Base-by-base conservation (phyloP, 2,329 filamentous ascomycete species). In the Dactylonectria estremocensis region DNA sequence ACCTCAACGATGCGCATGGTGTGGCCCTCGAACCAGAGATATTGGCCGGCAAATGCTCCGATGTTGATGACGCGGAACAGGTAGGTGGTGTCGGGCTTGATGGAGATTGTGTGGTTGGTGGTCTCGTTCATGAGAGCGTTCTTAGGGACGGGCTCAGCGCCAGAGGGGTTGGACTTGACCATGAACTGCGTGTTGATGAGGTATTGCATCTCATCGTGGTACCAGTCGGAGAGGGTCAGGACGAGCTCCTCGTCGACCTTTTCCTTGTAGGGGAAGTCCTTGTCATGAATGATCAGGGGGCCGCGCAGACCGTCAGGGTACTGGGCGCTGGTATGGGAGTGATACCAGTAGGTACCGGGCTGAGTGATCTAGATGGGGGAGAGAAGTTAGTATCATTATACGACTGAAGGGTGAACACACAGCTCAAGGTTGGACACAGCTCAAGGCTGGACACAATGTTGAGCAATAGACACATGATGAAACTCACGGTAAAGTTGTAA, bases 311-410 rank as follows among this genome's bases (percentile, higher is more conserved):
- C 92, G 77, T 94, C 92, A 2, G 91, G 91, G 69, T 93, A 93
- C 77, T 93, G 91, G 24, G 87, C 90, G 68, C 85, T 84, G 22
- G 86, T 85, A 76, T 94, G 92, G 5, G 90, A 92, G 77, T 94
- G 92, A 72, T 95, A 95, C 93, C 92, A 95, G 79, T 93, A 95
- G 1, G 92, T 93, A 31, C 92, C 93, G 0, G 90, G 86, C 81
- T 93, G 91, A 55, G 89, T 76, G 61, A 87, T 78, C 91, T 86
- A 54, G 31, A 31, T n/a, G 40, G 5, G 16, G 6, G 16, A 28
- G 62, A n/a, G 6, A 13, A 24, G 62, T 74, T 28, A 70, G 43
- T 46, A 49, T 4, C 7, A 28, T 28, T 28, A 28, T 28, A 5
- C 24, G 7, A 28, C 24, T 28, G 24, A 4, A 28, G 24, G 24